Evolutionary conservation across 768 basidiomycete species (phyloP).

Genomic region (Exidia glandulosa): DNA sequence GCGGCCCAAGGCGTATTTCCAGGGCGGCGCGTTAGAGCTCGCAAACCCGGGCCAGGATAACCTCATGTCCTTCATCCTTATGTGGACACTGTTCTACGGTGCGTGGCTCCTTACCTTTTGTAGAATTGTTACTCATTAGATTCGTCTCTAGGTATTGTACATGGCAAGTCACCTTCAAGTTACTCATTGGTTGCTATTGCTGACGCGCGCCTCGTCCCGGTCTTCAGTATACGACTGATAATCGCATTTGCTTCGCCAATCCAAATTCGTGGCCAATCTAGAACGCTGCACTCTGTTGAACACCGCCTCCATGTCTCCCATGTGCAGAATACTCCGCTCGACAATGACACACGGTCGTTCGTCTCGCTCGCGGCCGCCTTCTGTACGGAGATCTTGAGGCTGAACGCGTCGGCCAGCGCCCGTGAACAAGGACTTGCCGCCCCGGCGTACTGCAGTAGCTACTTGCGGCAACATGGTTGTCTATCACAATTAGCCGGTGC

Average conservation of each 20-base stretch:
- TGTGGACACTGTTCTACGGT: constrained; percentile 94
- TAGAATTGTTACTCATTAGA: background rate
- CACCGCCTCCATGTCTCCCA: too few species aligned
- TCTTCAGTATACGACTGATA: constrained; percentile 31
- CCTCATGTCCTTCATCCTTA: constrained; percentile 78
- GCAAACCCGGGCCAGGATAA: constrained; percentile 85
- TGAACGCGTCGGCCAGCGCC: too few species aligned
- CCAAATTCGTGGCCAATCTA: too few species aligned
- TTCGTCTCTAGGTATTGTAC: constrained; percentile 30
- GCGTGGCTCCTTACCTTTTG: constrained; percentile 18
- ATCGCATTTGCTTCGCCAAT: constrained; percentile 1
- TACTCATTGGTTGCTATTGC: constrained; percentile 4
- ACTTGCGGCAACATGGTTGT: too few species aligned
- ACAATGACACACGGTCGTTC: too few species aligned
- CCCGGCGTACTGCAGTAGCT: too few species aligned
- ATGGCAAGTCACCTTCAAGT: constrained; percentile 26
- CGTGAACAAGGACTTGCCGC: too few species aligned
- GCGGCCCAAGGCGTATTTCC: constrained; percentile 48
- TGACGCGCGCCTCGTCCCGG: constrained; percentile 8
- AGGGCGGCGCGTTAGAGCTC: constrained; percentile 54
- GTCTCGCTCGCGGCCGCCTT: too few species aligned
- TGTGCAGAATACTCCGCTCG: too few species aligned
- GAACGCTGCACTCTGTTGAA: too few species aligned
- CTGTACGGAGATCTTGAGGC: too few species aligned
- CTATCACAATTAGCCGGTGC: too few species aligned